phyloP scores from a whole-genome alignment of 768 basidiomycete genomes.

The Pisolithus sp. region DNA sequence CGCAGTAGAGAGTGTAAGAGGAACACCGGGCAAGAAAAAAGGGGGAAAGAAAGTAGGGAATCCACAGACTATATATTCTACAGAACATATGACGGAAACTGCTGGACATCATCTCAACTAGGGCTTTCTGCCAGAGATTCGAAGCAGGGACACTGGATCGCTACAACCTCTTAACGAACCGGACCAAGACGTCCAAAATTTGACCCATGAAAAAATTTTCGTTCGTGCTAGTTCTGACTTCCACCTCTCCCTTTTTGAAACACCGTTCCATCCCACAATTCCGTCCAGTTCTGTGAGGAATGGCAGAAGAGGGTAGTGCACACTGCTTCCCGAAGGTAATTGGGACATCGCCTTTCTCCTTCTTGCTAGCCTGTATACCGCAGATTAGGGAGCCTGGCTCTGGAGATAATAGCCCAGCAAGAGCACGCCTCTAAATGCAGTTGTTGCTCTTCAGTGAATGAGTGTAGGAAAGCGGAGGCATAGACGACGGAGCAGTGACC shows the following conservation, averaged over 20 bases:
- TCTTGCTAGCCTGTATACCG: conserved; percentile 13
- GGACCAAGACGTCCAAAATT: neutral
- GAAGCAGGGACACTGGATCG: too few relatives aligned
- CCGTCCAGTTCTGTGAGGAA: conserved; percentile 11
- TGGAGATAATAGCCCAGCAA: conserved; percentile 17
- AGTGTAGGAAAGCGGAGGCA: conserved; percentile 39
- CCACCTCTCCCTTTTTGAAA: conserved; percentile 30
- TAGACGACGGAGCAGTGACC: conserved; percentile 43
- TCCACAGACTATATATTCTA: too few relatives aligned
- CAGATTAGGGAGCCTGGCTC: conserved; percentile 19
- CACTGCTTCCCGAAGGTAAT: too few relatives aligned
- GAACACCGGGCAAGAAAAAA: too few relatives aligned
- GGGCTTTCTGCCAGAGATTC: too few relatives aligned
- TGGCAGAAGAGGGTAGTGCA: conserved; percentile 2
- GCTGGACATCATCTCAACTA: too few relatives aligned
- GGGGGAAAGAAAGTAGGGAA: too few relatives aligned
- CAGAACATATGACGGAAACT: too few relatives aligned
- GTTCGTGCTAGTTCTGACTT: conserved; percentile 20
- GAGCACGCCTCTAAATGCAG: conserved; percentile 7
- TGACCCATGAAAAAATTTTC: neutral
- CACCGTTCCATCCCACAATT: conserved; percentile 13
- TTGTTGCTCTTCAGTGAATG: conserved; percentile 17
- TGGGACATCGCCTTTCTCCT: neutral
- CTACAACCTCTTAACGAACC: neutral
- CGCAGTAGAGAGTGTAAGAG: too few relatives aligned